These are phyloP conservation scores for Ophiorrhiza pumila DNA, from an alignment of 257 asterid genomes.

Conservation along the genomic window DNA sequence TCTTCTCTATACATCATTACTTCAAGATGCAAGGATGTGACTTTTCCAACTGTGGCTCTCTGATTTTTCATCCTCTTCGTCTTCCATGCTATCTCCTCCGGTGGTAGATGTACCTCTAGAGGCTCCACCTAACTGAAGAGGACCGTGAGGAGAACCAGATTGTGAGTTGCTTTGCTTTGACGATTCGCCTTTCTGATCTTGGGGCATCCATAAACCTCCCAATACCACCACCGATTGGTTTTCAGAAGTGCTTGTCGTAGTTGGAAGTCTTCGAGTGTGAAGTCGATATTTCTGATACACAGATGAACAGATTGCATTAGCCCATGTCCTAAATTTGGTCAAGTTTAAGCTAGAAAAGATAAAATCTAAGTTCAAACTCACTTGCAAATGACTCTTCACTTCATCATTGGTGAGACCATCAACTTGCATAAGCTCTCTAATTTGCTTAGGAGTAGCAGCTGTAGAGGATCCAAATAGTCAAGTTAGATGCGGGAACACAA, in stretches of 20 bases:
- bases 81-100: slow-evolving; percentile 43
- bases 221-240: slow-evolving; percentile 29
- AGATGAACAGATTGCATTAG: slow-evolving; percentile 5
- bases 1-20: slow-evolving; percentile 30
- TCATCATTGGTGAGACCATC: slow-evolving; percentile 93
- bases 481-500: background rate
- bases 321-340: background rate
- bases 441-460: slow-evolving; percentile 97
- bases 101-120: slow-evolving; percentile 42
- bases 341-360: background rate
- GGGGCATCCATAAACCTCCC: slow-evolving; percentile 35
- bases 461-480: slow-evolving; percentile 23
- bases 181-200: slow-evolving; percentile 36
- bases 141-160: slow-evolving; percentile 51
- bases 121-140: slow-evolving; percentile 35
- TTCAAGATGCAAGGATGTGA: slow-evolving; percentile 22
- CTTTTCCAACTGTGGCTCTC: slow-evolving; percentile 44
- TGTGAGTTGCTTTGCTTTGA: slow-evolving; percentile 39
- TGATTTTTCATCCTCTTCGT: slow-evolving; percentile 45
- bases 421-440: slow-evolving; percentile 88
- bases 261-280: slow-evolving; percentile 50
- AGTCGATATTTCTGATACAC: slow-evolving; percentile 74
- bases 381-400: slow-evolving; percentile 97
- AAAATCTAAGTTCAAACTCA: slow-evolving; percentile 24
- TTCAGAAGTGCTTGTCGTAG: slow-evolving; percentile 23